Percentiles rank a stretch among this genome's conserved stretches.
Conservation (phyloP, 148 eudicot species). For the Mesembryanthemum crystallinum region DNA sequence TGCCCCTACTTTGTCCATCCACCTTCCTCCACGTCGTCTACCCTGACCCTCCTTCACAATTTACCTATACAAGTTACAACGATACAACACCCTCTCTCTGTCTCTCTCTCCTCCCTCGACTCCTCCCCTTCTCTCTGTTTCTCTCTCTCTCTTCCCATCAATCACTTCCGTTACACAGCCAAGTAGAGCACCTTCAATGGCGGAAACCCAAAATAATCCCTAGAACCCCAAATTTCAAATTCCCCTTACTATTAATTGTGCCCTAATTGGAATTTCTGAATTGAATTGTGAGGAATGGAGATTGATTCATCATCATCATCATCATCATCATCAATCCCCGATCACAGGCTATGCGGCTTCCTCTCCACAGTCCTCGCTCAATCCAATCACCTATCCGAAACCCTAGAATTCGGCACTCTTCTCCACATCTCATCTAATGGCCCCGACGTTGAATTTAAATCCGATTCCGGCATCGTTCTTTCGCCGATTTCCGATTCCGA, state of each 20-base stretch:
- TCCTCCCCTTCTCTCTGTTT: too few relatives aligned
- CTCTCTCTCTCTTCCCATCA: too few relatives aligned
- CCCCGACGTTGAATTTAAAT: conserved; percentile 33
- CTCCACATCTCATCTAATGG: conserved; percentile 35
- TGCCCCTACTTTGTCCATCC: too few relatives aligned
- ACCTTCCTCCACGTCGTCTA: too few relatives aligned
- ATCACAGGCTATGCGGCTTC: conserved; percentile 75
- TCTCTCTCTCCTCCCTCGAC: too few relatives aligned
- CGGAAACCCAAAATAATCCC: background rate
- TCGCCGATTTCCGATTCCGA: conserved; percentile 21
- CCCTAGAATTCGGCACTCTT: conserved; percentile 36
- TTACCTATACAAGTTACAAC: too few relatives aligned
- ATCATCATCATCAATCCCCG: conserved; percentile 31
- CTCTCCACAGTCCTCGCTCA: conserved; percentile 39
- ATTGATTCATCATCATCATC: conserved; percentile 30
- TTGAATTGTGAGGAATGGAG: conserved; percentile 18
- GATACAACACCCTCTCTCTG: too few relatives aligned
- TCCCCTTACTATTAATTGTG: background rate
- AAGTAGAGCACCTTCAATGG: conserved; percentile 4
- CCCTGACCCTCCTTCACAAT: too few relatives aligned
- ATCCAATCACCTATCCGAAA: conserved; percentile 12
- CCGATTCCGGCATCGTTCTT: conserved; percentile 35
- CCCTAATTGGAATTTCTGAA: too few relatives aligned
- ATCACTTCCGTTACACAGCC: too few relatives aligned
- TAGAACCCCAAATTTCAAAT: background rate